These are phyloP conservation scores for Fusarium setosum DNA, from an alignment of 2,329 filamentous ascomycete genomes.

Conservation along the genomic window DNA sequence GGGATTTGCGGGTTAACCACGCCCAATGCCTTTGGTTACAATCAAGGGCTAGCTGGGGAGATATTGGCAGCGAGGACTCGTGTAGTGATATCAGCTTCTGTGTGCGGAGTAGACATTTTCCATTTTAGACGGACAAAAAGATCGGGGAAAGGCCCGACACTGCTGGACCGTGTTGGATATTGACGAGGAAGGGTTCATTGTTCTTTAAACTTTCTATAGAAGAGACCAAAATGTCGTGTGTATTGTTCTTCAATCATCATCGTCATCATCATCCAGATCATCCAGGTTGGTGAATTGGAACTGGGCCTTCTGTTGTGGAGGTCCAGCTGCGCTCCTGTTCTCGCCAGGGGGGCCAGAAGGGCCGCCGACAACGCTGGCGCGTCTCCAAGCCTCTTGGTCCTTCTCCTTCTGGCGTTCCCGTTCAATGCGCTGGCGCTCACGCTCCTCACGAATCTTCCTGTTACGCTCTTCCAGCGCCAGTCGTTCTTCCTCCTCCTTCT, in stretches of 20 bases:
- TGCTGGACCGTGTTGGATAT: slow-evolving; percentile 28
- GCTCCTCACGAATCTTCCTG: slow-evolving; percentile 52
- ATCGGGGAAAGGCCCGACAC: slow-evolving; percentile 8
- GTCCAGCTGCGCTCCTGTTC: slow-evolving; percentile 40
- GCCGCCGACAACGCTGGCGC: slow-evolving; percentile 49
- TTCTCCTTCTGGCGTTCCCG: slow-evolving; percentile 56
- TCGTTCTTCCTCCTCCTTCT: slow-evolving; percentile 59
- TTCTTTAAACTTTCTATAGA: slow-evolving; percentile 30
- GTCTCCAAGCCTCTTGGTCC: slow-evolving; percentile 55
- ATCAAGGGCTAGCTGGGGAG: slow-evolving; percentile 4
- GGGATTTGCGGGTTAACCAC: slow-evolving; percentile 26
- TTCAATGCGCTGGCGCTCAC: slow-evolving; percentile 54
- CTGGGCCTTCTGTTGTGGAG: slow-evolving; percentile 59
- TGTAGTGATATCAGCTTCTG: slow-evolving; percentile 19
- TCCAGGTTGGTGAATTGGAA: slow-evolving; percentile 67
- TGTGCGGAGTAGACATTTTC: slow-evolving; percentile 28
- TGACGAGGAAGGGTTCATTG: slow-evolving; percentile 23
- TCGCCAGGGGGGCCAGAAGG: slow-evolving; percentile 41
- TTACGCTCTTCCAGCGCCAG: slow-evolving; percentile 60
- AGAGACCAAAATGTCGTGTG: slow-evolving; percentile 12
- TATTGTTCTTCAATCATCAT: slow-evolving; percentile 46
- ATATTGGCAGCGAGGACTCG: slow-evolving; percentile 1
- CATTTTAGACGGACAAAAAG: slow-evolving; percentile 32
- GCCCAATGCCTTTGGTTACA: background rate
- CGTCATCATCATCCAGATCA: slow-evolving; percentile 63